Evolutionary conservation across 179 eudicot species (phyloP).

Genomic region (Amaranthus tricolor): DNA sequence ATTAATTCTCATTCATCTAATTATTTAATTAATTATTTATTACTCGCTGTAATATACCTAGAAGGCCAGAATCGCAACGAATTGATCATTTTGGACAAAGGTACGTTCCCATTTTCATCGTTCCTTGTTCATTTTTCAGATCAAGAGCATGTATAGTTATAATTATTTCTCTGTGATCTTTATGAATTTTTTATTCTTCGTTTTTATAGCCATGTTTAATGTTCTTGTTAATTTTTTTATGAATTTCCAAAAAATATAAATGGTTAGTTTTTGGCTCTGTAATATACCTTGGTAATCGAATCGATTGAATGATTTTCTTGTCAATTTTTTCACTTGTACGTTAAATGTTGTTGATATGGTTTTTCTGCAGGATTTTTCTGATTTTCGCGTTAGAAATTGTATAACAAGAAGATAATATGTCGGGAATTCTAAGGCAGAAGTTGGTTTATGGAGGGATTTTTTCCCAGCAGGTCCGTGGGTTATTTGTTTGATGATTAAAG

Average conservation of each 20-base stretch:
- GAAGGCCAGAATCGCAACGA: too few species aligned
- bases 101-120: too few species aligned
- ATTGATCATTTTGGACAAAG: too few species aligned
- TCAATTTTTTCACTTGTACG: neutral
- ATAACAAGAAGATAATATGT: slow-evolving; percentile 19
- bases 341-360: neutral
- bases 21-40: too few species aligned
- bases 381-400: neutral
- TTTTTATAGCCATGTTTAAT: slow-evolving; percentile 4
- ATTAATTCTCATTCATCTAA: too few species aligned
- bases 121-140: too few species aligned
- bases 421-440: slow-evolving; percentile 29
- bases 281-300: neutral
- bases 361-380: neutral
- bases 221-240: neutral
- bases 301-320: neutral
- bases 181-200: neutral
- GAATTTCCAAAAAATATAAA: too few species aligned
- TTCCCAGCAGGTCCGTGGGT: slow-evolving; percentile 19
- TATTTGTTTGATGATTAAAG: neutral
- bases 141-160: neutral
- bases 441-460: slow-evolving; percentile 18
- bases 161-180: neutral
- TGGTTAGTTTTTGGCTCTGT: neutral
- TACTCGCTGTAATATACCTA: too few species aligned